Evolutionary conservation across 495 filamentous ascomycete genomes (phyloP), one percentile per base, ranked within the genome.

Genomic region (Penicillium desertorum): DNA sequence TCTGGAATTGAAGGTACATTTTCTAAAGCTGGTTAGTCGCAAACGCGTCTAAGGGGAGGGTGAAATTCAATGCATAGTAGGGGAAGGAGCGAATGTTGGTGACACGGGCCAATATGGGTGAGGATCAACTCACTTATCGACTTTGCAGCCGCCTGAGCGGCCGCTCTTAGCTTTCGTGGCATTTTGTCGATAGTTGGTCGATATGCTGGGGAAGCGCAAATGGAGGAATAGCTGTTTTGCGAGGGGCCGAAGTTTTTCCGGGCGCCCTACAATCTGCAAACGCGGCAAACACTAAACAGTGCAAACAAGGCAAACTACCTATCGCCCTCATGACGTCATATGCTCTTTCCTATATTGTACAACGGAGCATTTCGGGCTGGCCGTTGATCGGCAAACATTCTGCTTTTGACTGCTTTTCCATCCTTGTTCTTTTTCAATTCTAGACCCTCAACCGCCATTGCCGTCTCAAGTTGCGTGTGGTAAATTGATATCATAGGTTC

Each of bases 101-200:
- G n/a, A 22, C 23, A 34, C 14, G 22, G 11, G 11, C 30, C 16
- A 23, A 14, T 48, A 8, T 9, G 51, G 44, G 32, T 29, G 25
- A 47, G 25, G 29, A 49, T 51, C 25, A 27, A 68, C 69, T 55
- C 62, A 81, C 79, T 71, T 62, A 79, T 67, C 34, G 73, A 77
- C 54, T 81, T 73, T 17, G 77, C 77, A 46, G 77, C 78, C 50
- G 78, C 75, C 59, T 80, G 77, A 37, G 77, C 78, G 58, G 77
- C 77, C 22, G 76, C 75, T 59, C 79, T 64, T 37, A 75, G 70
- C 59, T 74, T 76, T 61, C 80, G 68, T 43, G 76, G 75, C 80
- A 83, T 83, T n/a, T 14, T 57, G 60, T 49, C 41, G 48, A 46
- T 51, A 54, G 34, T 51, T 29, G 51, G 29, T 46, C 17, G 36